phyloP scores from a whole-genome alignment of 106 monocot species.

The Platanthera zijinensis region DNA sequence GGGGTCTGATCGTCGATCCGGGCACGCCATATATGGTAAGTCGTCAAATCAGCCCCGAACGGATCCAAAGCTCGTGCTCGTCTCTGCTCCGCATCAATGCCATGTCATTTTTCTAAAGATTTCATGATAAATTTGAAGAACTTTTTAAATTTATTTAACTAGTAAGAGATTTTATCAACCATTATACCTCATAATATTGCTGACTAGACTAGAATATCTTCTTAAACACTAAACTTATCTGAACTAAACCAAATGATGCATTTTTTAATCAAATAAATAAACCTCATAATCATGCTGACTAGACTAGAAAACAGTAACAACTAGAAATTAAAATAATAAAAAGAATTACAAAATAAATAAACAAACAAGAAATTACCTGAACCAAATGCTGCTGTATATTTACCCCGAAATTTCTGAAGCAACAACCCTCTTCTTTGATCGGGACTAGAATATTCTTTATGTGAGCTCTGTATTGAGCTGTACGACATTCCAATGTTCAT shows the following conservation, averaged over 20 bases:
- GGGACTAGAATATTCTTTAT: constrained; percentile 49
- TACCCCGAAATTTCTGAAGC: constrained; percentile 52
- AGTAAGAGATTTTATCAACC: not conserved
- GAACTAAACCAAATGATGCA: constrained; percentile 56
- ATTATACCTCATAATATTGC: not conserved
- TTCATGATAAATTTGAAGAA: not conserved
- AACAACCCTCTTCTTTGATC: constrained; percentile 60
- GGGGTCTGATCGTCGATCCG: too few relatives aligned
- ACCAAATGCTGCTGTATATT: constrained; percentile 49
- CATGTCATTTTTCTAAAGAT: not conserved
- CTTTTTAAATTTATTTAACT: not conserved
- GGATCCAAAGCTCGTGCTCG: too few relatives aligned
- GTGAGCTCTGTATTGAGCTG: constrained; percentile 65
- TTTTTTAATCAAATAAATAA: constrained; percentile 46
- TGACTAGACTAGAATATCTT: not conserved
- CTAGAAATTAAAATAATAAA: not conserved
- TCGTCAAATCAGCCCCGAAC: too few relatives aligned
- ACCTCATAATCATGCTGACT: not conserved
- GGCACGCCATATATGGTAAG: too few relatives aligned
- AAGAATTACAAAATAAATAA: not conserved
- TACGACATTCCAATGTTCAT: constrained; percentile 83
- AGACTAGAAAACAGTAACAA: not conserved
- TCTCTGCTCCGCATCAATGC: too few relatives aligned
- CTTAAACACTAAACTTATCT: not conserved
- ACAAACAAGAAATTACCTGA: constrained; percentile 44